Percentiles rank a stretch among this genome's conserved stretches.
These are phyloP conservation scores for Scheffersomyces stipitis DNA, from an alignment of 805 yeast species.

Conservation along the genomic window DNA sequence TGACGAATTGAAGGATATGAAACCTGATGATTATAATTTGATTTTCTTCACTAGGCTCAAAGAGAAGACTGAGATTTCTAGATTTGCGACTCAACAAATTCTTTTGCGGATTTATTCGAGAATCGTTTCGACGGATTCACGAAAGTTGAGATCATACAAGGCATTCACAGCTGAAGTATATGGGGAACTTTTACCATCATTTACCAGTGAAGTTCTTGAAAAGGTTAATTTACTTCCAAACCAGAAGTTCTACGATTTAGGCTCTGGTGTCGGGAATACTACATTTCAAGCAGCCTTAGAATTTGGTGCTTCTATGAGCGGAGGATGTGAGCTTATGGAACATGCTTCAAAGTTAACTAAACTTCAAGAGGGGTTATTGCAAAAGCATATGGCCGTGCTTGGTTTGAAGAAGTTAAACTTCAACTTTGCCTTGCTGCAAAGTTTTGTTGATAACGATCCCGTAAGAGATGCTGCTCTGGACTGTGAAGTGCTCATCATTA, in stretches of 20 bases:
- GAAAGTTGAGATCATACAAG: conserved; percentile 64
- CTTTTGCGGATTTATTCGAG: conserved; percentile 73
- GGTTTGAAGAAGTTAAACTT: conserved; percentile 63
- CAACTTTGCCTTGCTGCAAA: conserved; percentile 60
- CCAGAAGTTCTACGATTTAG: conserved; percentile 78
- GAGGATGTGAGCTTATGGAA: conserved; percentile 89
- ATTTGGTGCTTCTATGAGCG: conserved; percentile 70
- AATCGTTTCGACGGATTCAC: conserved; percentile 72
- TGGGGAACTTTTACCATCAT: conserved; percentile 84
- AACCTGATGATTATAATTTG: conserved; percentile 20
- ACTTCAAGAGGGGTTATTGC: conserved; percentile 58
- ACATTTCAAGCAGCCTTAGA: conserved; percentile 87
- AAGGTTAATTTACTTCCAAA: conserved; percentile 57
- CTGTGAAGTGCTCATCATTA: conserved; percentile 74
- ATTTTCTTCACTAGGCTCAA: conserved; percentile 21
- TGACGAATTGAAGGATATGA: conserved; percentile 2
- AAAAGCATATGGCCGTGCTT: conserved; percentile 55
- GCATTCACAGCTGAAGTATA: conserved; percentile 90
- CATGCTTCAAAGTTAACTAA: conserved; percentile 72
- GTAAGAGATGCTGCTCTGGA: conserved; percentile 54
- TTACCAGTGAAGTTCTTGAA: conserved; percentile 58
- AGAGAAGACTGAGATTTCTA: conserved; percentile 22
- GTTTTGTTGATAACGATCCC: conserved; percentile 66
- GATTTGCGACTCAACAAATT: conserved; percentile 57
- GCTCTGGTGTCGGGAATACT: conserved; percentile 94